These are phyloP conservation scores for Phyllosticta paracitricarpa DNA, from an alignment of 2,329 filamentous ascomycete genomes.

Conservation along the genomic window DNA sequence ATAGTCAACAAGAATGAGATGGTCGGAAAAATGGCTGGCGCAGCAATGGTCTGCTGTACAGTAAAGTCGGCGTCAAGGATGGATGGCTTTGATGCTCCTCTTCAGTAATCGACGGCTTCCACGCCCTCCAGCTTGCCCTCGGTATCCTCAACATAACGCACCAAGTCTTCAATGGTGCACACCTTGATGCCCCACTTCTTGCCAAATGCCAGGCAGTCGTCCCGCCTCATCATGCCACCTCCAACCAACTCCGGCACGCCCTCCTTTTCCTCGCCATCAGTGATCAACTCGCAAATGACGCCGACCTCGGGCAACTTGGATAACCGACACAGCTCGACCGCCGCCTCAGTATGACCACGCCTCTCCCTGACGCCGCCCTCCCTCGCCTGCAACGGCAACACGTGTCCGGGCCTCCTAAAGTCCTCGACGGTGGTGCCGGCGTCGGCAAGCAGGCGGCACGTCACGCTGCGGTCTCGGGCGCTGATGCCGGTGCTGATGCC, in stretches of 20 bases:
- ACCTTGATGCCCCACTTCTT: slow-evolving; percentile 81
- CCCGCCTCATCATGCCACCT: slow-evolving; percentile 84
- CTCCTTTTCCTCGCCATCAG: slow-evolving; percentile 64
- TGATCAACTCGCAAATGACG: slow-evolving; percentile 86
- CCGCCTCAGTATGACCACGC: slow-evolving; percentile 86
- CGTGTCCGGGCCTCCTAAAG: slow-evolving; percentile 79
- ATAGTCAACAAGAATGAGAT: neutral
- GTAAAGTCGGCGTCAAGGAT: neutral
- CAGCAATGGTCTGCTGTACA: neutral
- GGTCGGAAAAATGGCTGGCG: neutral
- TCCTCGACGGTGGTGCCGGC: slow-evolving; percentile 40
- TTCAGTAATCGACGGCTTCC: slow-evolving; percentile 15
- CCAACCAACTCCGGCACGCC: slow-evolving; percentile 56
- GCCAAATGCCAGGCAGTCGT: slow-evolving; percentile 82
- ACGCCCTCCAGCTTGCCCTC: slow-evolving; percentile 43
- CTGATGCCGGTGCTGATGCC: slow-evolving; percentile 79
- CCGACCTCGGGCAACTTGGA: slow-evolving; percentile 68
- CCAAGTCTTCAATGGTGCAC: slow-evolving; percentile 89
- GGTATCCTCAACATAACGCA: slow-evolving; percentile 65
- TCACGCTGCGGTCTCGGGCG: slow-evolving; percentile 75
- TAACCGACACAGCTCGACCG: slow-evolving; percentile 77
- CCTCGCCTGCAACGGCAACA: slow-evolving; percentile 72
- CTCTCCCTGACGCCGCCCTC: slow-evolving; percentile 72
- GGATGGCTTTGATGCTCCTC: neutral
- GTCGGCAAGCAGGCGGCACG: slow-evolving; percentile 63